Base-by-base conservation (phyloP, 768 basidiomycete genomes). In the Tricholoma matsutake region DNA sequence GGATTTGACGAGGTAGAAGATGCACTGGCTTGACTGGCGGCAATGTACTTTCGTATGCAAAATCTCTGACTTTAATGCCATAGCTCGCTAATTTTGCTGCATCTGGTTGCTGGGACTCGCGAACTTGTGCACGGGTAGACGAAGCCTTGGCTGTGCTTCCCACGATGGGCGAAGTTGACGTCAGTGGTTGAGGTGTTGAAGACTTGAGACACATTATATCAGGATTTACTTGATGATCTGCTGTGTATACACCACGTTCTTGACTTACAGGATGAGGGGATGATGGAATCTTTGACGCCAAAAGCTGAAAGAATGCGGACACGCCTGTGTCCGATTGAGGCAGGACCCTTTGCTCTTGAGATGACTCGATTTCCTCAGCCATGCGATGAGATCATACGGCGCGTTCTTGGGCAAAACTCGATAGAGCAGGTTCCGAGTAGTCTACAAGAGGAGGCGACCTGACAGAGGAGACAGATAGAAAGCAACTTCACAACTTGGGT, bases 11-110 rank as follows among this genome's bases (percentile, higher is more conserved):
- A 8, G 51, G 51, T 20, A 80, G 78, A 1, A 77, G 78, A 59
- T 74, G 73, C 25, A 83, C 81, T 2, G 86, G 78, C 31, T 74
- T 76, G 41, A 91, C 79, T 8, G 86, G 84, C 1, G 88, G 86
- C 51, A 89, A 74, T 28, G 75, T 84, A 73, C 79, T 86, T 71
- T 89, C 86, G 74, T 85, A 87, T 14, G 83, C 87, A 78, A 86
- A 90, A 73, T 91, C 83, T 76, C 75, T 81, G 71, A 76, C 78
- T 76, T 78, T 80, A 59, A 81, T 75, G 3, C 82, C 78, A 10
- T 73, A 60, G 16, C 62, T 68, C 61, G 71, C 69, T 34, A 77
- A 66, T 16, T 59, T 53, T 25, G 66, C 63, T 34, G 64, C 63
- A 45, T 69, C 65, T 22, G n/a, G 51, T 59, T 62, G 63, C 34